Conservation (phyloP, 2,329 filamentous ascomycete species). For the Botrytis fabae region DNA sequence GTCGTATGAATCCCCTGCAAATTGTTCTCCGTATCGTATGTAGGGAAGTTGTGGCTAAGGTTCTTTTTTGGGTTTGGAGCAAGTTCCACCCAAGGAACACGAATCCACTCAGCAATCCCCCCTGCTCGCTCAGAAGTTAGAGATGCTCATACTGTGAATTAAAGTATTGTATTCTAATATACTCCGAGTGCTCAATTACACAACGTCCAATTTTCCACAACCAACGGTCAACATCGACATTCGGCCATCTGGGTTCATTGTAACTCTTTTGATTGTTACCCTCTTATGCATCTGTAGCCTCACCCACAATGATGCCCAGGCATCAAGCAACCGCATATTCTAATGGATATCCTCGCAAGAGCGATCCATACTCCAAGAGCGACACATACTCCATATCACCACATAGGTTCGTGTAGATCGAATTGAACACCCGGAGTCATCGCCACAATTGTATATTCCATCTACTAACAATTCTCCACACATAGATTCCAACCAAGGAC, state of each 20-base stretch:
- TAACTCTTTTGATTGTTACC: conserved; percentile 54
- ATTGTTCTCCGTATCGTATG: background rate
- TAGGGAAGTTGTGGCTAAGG: background rate
- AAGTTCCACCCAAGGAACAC: conserved; percentile 16
- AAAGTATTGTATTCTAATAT: conserved; percentile 1
- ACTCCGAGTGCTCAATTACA: background rate
- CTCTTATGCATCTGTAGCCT: conserved; percentile 50
- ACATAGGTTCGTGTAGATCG: conserved; percentile 65
- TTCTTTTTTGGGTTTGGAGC: conserved; percentile 20
- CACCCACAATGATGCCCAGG: conserved; percentile 75
- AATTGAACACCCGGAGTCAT: background rate
- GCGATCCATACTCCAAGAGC: conserved; percentile 71
- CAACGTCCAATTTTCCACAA: conserved; percentile 16
- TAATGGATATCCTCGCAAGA: conserved; percentile 75
- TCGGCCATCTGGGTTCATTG: conserved; percentile 20
- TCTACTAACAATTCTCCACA: conserved; percentile 11
- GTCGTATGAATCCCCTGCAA: conserved; percentile 12
- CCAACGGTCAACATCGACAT: conserved; percentile 6
- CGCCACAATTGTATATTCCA: background rate
- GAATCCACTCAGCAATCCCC: conserved; percentile 20
- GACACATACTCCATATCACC: conserved; percentile 82
- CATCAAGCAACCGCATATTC: conserved; percentile 74
- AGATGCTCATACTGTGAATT: background rate
- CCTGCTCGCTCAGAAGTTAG: conserved; percentile 17
- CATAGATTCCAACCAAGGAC: conserved; percentile 81